phyloP scores from a whole-genome alignment of 768 basidiomycete species.

The Rhizopogon roseolus region DNA sequence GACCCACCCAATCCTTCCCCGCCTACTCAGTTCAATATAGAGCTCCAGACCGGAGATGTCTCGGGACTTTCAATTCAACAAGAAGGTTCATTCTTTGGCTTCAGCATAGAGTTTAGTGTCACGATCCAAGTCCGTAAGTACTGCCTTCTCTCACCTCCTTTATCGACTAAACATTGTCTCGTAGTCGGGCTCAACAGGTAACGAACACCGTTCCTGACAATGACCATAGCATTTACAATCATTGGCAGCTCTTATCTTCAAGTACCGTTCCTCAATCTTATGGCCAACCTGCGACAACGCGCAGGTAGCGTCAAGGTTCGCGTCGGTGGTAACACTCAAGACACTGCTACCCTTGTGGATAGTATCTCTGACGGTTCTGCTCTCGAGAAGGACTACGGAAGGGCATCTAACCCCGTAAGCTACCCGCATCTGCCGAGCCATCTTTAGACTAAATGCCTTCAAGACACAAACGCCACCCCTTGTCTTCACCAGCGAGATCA shows the following conservation, averaged over 20 bases:
- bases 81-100: conserved; percentile 63
- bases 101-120: conserved; percentile 75
- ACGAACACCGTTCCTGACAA: too few relatives aligned
- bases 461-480: conserved; percentile 68
- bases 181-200: conserved; percentile 17
- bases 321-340: conserved; percentile 80
- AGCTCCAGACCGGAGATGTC: conserved; percentile 28
- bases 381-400: conserved; percentile 43
- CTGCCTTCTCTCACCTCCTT: background rate
- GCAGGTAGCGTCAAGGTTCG: conserved; percentile 61
- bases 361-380: conserved; percentile 42
- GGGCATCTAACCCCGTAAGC: conserved; percentile 36
- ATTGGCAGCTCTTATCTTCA: conserved; percentile 40
- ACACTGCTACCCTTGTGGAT: conserved; percentile 48
- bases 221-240: background rate
- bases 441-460: background rate
- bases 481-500: conserved; percentile 57
- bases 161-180: background rate
- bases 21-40: conserved; percentile 38
- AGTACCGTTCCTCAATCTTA: conserved; percentile 73
- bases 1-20: conserved; percentile 41
- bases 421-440: background rate
- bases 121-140: conserved; percentile 59
- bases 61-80: conserved; percentile 36
- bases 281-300: conserved; percentile 65